Evolutionary conservation across 495 filamentous ascomycete species (phyloP), one percentile per base, ranked within the genome.

Genomic region (Penicillium desertorum): DNA sequence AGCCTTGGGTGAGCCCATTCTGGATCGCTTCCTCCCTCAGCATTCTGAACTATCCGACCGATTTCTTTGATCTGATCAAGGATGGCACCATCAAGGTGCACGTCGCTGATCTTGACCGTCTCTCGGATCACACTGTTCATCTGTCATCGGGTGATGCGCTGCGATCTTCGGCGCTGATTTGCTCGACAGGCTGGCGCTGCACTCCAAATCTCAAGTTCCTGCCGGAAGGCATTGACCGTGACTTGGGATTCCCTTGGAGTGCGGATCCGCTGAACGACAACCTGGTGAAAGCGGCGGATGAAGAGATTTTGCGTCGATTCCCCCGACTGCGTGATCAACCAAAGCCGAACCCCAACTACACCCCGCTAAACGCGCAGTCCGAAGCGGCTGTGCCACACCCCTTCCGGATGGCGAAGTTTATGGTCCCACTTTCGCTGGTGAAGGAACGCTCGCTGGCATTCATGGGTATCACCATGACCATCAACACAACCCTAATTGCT

Each of bases 41-140:
- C 42, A 89, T 91, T 61, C 76, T 90, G 46, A 91, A 91, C 70
- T 90, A 88, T 56, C 78, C 80, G 0, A 83, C 78, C 10, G 70
- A 88, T 62, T 78, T 91, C 66, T 88, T 86, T 64, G 81, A 86
- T 14, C 66, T 82, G 1, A 73, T 92, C 19, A 76, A 72, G 36
- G 72, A 79, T 44, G 86, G 83, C 14, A 81, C 71, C 8, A 77
- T 88, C 45, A 77, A 72, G 8, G 79, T 91, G 3, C 78, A 90
- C 61, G 73, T 88, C 52, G 80, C 81, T 39, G 84, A 89, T 59
- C 76, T 92, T 19, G 71, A 74, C 1, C 64, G 64, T 11, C 76
- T 91, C 3, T 69, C 71, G 11, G 55, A 62, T 5, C 63, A 73
- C 7, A 76, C 67, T 0, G 76, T 91, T 1, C 77, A 83, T 57